Evolutionary conservation across 768 basidiomycete genomes (phyloP).

Genomic region (Trametes villosa): DNA sequence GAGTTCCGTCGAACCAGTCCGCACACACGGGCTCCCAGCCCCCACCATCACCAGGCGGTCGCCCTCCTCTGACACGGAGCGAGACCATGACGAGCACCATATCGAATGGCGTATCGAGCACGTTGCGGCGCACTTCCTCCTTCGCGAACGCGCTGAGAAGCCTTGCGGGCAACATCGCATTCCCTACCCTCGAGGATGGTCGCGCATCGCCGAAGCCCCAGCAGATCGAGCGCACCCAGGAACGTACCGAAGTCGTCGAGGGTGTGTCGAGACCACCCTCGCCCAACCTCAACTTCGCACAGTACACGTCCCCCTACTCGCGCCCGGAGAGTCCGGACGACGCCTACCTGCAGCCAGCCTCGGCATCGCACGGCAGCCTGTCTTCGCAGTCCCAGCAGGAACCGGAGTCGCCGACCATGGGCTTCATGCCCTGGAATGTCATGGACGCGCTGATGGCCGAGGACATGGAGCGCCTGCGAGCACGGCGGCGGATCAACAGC

Average conservation of each 20-base stretch:
- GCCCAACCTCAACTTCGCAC: slow-evolving; percentile 76
- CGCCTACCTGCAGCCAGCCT: slow-evolving; percentile 16
- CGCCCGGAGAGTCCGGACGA: slow-evolving; percentile 43
- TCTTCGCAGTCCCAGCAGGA: slow-evolving; percentile 20
- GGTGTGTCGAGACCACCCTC: slow-evolving; percentile 73
- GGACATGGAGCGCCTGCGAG: slow-evolving; percentile 89
- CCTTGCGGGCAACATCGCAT: slow-evolving; percentile 71
- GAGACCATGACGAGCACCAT: slow-evolving; percentile 65
- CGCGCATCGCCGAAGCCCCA: slow-evolving; percentile 41
- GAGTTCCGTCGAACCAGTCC: slow-evolving; percentile 54
- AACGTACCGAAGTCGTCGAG: slow-evolving; percentile 34
- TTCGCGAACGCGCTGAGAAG: slow-evolving; percentile 78
- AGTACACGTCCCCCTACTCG: slow-evolving; percentile 79
- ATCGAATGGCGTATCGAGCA: slow-evolving; percentile 65
- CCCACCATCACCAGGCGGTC: slow-evolving; percentile 52
- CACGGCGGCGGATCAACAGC: slow-evolving; percentile 55
- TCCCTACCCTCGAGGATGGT: slow-evolving; percentile 65
- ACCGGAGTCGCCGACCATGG: slow-evolving; percentile 41
- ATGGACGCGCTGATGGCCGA: slow-evolving; percentile 92
- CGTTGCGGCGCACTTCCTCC: slow-evolving; percentile 76
- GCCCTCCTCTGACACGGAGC: slow-evolving; percentile 56
- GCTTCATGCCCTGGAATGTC: slow-evolving; percentile 75
- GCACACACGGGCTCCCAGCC: slow-evolving; percentile 47
- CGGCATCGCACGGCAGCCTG: slow-evolving; percentile 33
- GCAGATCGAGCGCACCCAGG: slow-evolving; percentile 26